Conservation (phyloP, 2,329 filamentous ascomycete species). For the Polytolypa hystricis region DNA sequence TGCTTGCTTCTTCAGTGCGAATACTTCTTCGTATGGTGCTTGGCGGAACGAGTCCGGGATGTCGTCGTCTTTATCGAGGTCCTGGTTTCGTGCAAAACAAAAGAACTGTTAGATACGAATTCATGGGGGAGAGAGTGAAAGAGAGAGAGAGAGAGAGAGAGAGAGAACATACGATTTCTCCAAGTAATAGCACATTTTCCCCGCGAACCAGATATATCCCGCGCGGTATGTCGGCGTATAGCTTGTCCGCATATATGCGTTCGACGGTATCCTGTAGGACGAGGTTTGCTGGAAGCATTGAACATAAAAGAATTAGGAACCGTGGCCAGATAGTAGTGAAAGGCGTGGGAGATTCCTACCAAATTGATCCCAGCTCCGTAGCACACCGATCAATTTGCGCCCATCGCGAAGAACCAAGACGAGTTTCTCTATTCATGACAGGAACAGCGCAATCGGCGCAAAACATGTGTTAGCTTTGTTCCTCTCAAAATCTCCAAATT, state of each 20-base stretch:
- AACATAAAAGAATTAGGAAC: no score
- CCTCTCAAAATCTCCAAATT: not conserved
- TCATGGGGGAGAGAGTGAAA: not conserved
- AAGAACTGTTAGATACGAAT: not conserved
- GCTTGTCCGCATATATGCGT: constrained; percentile 61
- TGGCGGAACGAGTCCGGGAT: constrained; percentile 57
- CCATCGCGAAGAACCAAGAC: constrained; percentile 86
- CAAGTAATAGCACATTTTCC: constrained; percentile 91
- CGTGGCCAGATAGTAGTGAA: not conserved
- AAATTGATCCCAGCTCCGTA: constrained; percentile 96
- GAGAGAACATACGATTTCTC: constrained; percentile 57
- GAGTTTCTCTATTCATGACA: constrained; percentile 63
- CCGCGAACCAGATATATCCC: constrained; percentile 88
- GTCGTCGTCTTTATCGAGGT: constrained; percentile 91
- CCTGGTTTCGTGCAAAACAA: constrained; percentile 32
- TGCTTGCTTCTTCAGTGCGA: constrained; percentile 60
- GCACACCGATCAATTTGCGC: constrained; percentile 81
- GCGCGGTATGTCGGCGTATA: constrained; percentile 75
- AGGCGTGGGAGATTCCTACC: constrained; percentile 45
- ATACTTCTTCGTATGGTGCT: constrained; percentile 59
- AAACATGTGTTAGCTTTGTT: not conserved
- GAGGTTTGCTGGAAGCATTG: constrained; percentile 62
- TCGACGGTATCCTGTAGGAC: constrained; percentile 89
- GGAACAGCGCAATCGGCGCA: constrained; percentile 14
- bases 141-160: not conserved